Conservation (phyloP, 139 green algal species). For the Coelastrella sp. region DNA sequence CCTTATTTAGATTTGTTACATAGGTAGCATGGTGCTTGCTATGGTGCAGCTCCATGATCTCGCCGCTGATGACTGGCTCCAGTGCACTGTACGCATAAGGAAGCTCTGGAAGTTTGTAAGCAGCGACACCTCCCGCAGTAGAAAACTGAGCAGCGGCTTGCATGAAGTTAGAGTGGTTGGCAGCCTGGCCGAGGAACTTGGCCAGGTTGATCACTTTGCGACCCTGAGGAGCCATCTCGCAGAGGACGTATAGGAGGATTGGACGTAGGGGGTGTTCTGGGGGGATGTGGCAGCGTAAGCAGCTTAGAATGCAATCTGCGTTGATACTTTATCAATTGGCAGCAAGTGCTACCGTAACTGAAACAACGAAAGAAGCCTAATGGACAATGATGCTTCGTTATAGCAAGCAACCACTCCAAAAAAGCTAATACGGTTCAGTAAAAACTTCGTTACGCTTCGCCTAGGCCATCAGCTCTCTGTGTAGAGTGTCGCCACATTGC, state of each 20-base stretch:
- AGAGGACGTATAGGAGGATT: background rate
- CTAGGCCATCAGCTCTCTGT: no score
- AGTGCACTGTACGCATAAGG: slow-evolving; percentile 93
- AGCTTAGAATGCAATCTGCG: no score
- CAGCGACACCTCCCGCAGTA: slow-evolving; percentile 40
- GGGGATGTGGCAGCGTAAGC: no score
- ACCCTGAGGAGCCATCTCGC: background rate
- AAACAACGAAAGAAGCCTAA: background rate
- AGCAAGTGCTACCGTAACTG: no score
- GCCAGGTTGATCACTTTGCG: slow-evolving; percentile 36
- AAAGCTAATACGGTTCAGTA: no score
- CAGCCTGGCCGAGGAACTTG: slow-evolving; percentile 25
- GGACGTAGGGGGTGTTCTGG: no score
- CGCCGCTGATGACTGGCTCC: slow-evolving; percentile 87
- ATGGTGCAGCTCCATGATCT: slow-evolving; percentile 99
- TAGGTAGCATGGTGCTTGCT: slow-evolving; percentile 94
- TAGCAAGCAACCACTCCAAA: no score
- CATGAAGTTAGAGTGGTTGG: background rate
- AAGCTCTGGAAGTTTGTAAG: slow-evolving; percentile 88
- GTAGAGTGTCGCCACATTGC: no score
- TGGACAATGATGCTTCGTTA: no score
- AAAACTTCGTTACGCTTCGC: no score
- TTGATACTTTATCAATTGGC: no score
- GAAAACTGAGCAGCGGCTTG: slow-evolving; percentile 12
- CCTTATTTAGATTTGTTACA: slow-evolving; percentile 89